Percentiles rank a stretch among this genome's conserved stretches.
These are phyloP conservation scores for Pascua guehoae DNA, from an alignment of 1,284 basidiomycete genomes.

Conservation along the genomic window DNA sequence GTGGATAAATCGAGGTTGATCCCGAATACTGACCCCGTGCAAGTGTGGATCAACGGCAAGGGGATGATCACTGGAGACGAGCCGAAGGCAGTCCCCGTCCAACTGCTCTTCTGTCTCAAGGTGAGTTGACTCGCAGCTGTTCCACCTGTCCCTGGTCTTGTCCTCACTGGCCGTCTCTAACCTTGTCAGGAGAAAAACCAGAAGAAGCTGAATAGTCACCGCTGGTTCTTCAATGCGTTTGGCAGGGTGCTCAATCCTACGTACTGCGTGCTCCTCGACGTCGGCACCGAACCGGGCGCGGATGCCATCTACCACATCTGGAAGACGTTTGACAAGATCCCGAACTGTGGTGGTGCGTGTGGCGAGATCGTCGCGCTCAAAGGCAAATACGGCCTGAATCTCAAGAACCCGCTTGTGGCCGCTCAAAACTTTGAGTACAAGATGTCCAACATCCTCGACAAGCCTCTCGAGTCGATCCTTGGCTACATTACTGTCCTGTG, in stretches of 20 bases:
- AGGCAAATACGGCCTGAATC: slow-evolving; percentile 74
- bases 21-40: slow-evolving; percentile 10
- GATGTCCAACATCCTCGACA: slow-evolving; percentile 82
- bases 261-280: slow-evolving; percentile 64
- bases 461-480: slow-evolving; percentile 87
- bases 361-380: slow-evolving; percentile 93
- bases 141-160: no score
- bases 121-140: no score
- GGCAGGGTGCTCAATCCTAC: slow-evolving; percentile 57
- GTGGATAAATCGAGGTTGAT: background rate
- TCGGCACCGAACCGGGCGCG: slow-evolving; percentile 80
- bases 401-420: slow-evolving; percentile 83
- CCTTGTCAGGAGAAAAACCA: slow-evolving; percentile 34
- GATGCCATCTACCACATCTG: slow-evolving; percentile 83
- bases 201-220: slow-evolving; percentile 93
- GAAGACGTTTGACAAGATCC: slow-evolving; percentile 91
- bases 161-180: no score
- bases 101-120: slow-evolving; percentile 91
- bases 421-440: slow-evolving; percentile 95
- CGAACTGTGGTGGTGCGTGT: slow-evolving; percentile 88
- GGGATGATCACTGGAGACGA: slow-evolving; percentile 70
- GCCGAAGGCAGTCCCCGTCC: slow-evolving; percentile 76
- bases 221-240: slow-evolving; percentile 95
- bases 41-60: slow-evolving; percentile 74
- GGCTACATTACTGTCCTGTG: slow-evolving; percentile 70